phyloP scores from a whole-genome alignment of 2,329 filamentous ascomycete species.

The Arthroderma uncinatum region DNA sequence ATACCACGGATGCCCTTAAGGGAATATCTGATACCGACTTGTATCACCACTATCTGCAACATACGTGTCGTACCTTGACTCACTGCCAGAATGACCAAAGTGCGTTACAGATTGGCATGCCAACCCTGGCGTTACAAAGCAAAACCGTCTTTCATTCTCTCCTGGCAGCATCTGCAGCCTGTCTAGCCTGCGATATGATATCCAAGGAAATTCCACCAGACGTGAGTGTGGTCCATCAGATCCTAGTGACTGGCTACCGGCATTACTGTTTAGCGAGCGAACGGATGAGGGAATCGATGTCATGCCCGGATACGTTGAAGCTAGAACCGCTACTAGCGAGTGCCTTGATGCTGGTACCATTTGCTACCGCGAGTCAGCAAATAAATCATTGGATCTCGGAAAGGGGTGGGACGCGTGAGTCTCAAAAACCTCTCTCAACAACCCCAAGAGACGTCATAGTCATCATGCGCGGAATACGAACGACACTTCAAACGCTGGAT shows the following conservation, averaged over 20 bases:
- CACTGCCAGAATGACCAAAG: conserved; percentile 1
- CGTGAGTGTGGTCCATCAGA: not conserved
- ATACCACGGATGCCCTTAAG: not conserved
- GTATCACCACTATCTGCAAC: conserved; percentile 7
- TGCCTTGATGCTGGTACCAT: conserved; percentile 12
- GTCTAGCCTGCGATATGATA: conserved; percentile 16
- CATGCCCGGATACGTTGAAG: conserved; percentile 6
- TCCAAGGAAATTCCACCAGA: conserved; percentile 7
- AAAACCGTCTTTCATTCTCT: conserved; percentile 9
- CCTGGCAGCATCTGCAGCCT: conserved; percentile 10
- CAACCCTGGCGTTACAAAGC: conserved; percentile 2
- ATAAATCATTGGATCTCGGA: conserved; percentile 13
- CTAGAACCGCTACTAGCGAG: conserved; percentile 15
- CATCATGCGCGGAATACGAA: conserved; percentile 6
- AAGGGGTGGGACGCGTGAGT: not conserved
- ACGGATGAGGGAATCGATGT: conserved; percentile 15
- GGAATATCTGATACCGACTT: conserved; percentile 3
- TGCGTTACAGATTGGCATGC: conserved; percentile 7
- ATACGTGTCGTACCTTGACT: conserved; percentile 5
- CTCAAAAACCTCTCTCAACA: conserved; percentile 3
- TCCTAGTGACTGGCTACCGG: conserved; percentile 14
- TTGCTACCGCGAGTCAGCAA: conserved; percentile 13
- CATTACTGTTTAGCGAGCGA: conserved; percentile 15
- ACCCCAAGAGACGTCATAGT: conserved; percentile 6
- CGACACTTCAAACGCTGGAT: conserved; percentile 5